Evolutionary conservation across 2,329 filamentous ascomycete genomes (phyloP).

Genomic region (Aureobasidium uvarum): DNA sequence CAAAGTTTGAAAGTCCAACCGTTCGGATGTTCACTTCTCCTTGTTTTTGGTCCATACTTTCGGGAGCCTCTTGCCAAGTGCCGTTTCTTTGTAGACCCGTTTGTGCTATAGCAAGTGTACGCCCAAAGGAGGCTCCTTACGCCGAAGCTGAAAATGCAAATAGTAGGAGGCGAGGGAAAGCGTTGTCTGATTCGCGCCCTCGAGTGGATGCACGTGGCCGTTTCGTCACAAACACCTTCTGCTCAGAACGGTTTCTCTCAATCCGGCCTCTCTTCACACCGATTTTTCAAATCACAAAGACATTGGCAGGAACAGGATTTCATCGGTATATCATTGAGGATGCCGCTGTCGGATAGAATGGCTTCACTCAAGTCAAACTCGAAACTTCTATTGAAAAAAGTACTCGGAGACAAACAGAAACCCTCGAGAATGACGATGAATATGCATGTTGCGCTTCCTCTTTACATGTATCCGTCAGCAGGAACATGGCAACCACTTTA

Average conservation of each 20-base stretch:
- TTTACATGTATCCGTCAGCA: conserved; percentile 36
- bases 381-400: background rate
- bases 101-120: background rate
- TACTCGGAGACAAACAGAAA: background rate
- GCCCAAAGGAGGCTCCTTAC: background rate
- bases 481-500: conserved; percentile 33
- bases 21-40: background rate
- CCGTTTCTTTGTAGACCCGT: background rate
- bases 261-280: background rate
- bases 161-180: background rate
- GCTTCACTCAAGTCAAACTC: background rate
- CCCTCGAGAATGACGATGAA: conserved; percentile 6
- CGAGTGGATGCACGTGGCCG: background rate
- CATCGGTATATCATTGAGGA: background rate
- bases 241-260: background rate
- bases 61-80: background rate
- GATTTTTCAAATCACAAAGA: background rate
- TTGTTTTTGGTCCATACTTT: background rate
- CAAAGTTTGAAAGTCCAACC: background rate
- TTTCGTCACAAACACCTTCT: background rate
- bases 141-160: background rate
- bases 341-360: background rate
- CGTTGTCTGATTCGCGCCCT: background rate
- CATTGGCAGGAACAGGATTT: background rate
- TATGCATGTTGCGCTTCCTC: conserved; percentile 30